phyloP scores from a whole-genome alignment of 805 yeast species.

The Brettanomyces custersianus region DNA sequence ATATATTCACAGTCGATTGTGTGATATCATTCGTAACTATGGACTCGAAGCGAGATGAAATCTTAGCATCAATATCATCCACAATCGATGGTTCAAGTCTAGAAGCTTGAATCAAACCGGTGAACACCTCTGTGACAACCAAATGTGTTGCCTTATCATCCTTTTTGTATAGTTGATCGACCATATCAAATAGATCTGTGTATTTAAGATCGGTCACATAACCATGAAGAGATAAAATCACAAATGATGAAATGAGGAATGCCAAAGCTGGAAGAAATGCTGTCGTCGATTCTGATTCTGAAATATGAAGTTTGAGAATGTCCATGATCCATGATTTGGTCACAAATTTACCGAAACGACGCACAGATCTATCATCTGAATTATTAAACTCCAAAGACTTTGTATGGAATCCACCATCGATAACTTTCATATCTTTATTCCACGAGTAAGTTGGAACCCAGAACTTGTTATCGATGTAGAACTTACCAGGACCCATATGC shows the following conservation, averaged over 20 bases:
- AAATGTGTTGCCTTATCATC: slow-evolving; percentile 75
- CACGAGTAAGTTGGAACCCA: slow-evolving; percentile 69
- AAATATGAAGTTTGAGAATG: slow-evolving; percentile 42
- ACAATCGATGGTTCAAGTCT: slow-evolving; percentile 26
- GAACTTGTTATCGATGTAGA: slow-evolving; percentile 48
- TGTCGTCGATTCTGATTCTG: slow-evolving; percentile 62
- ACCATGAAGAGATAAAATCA: slow-evolving; percentile 39
- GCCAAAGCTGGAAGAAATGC: slow-evolving; percentile 62
- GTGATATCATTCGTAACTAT: slow-evolving; percentile 53
- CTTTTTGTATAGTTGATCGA: slow-evolving; percentile 42
- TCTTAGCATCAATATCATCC: slow-evolving; percentile 34
- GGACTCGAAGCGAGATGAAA: slow-evolving; percentile 33
- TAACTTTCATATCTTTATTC: slow-evolving; percentile 47
- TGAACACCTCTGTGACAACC: slow-evolving; percentile 58
- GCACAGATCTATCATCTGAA: slow-evolving; percentile 34
- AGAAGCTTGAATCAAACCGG: slow-evolving; percentile 51
- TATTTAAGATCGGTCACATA: slow-evolving; percentile 33
- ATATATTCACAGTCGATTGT: slow-evolving; percentile 64
- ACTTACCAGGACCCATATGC: slow-evolving; percentile 36
- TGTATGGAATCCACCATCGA: slow-evolving; percentile 25
- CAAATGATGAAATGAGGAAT: slow-evolving; percentile 41
- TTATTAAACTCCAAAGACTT: slow-evolving; percentile 25
- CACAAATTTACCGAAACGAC: slow-evolving; percentile 34
- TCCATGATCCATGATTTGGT: slow-evolving; percentile 50
- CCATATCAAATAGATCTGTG: slow-evolving; percentile 42